phyloP scores from a whole-genome alignment of 2,329 filamentous ascomycete species.

The Alternaria ethzedia region DNA sequence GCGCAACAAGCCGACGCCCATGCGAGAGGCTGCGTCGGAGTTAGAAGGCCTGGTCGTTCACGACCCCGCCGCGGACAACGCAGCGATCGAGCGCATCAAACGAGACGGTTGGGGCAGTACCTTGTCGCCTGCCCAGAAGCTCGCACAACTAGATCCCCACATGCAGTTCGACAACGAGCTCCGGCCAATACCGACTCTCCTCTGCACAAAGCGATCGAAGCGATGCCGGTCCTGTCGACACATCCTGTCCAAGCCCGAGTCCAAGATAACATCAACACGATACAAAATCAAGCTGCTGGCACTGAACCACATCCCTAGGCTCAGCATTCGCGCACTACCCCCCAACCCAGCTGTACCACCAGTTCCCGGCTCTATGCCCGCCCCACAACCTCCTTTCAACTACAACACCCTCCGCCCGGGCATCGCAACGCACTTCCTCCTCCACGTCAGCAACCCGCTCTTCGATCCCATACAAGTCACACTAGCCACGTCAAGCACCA shows the following conservation, averaged over 20 bases:
- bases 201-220: constrained; percentile 92
- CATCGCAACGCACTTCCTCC: constrained; percentile 74
- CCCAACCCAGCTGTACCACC: constrained; percentile 57
- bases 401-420: constrained; percentile 57
- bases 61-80: constrained; percentile 64
- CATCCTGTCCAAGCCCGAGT: constrained; percentile 92
- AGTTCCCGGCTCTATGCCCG: constrained; percentile 28
- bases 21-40: constrained; percentile 77
- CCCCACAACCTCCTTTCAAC: constrained; percentile 44
- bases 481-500: constrained; percentile 73
- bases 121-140: constrained; percentile 59
- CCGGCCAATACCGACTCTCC: constrained; percentile 79
- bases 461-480: constrained; percentile 90
- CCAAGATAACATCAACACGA: constrained; percentile 84
- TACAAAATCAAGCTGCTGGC: constrained; percentile 94
- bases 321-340: constrained; percentile 71
- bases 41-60: constrained; percentile 75
- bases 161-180: constrained; percentile 74
- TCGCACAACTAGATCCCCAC: constrained; percentile 56
- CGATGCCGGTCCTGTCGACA: constrained; percentile 91
- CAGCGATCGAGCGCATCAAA: constrained; percentile 61
- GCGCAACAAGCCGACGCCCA: constrained; percentile 70
- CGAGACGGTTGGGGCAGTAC: constrained; percentile 73
- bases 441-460: constrained; percentile 92
- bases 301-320: constrained; percentile 80